These are phyloP conservation scores for Drechslera avenae DNA, from an alignment of 2,329 filamentous ascomycete genomes.

Conservation along the genomic window DNA sequence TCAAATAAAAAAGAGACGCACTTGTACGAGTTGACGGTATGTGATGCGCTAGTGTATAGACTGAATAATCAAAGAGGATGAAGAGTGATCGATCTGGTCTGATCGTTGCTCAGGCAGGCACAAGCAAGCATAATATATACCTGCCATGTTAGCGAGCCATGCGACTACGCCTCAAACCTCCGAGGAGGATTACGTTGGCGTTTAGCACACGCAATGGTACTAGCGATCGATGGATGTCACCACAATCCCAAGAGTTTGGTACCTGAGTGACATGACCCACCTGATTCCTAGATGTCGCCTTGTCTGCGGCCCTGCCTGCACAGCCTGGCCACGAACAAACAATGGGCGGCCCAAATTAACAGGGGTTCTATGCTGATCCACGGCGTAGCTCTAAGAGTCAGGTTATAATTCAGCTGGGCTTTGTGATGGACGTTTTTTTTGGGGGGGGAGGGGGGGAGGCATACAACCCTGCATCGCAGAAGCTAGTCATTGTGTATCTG, in stretches of 20 bases:
- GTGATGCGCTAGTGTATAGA: not conserved
- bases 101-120: slow-evolving; percentile 1
- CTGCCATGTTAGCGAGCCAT: slow-evolving; percentile 5
- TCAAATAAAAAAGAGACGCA: not conserved
- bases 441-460: no score
- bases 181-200: slow-evolving; percentile 1
- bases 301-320: slow-evolving; percentile 7
- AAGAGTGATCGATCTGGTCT: not conserved
- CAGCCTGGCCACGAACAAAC: slow-evolving; percentile 18
- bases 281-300: slow-evolving; percentile 14
- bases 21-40: not conserved
- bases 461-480: not conserved
- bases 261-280: slow-evolving; percentile 20
- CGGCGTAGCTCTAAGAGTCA: slow-evolving; percentile 19
- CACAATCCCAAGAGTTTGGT: slow-evolving; percentile 21
- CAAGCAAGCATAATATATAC: slow-evolving; percentile 16
- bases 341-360: slow-evolving; percentile 23
- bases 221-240: slow-evolving; percentile 17
- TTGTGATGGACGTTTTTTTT: slow-evolving; percentile 16
- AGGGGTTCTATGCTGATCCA: slow-evolving; percentile 18
- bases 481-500: not conserved
- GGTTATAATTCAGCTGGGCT: slow-evolving; percentile 9
- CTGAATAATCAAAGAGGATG: not conserved
- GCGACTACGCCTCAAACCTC: slow-evolving; percentile 3
- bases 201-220: slow-evolving; percentile 16